Evolutionary conservation across 495 filamentous ascomycete species (phyloP).

Genomic region (Podospora australis): DNA sequence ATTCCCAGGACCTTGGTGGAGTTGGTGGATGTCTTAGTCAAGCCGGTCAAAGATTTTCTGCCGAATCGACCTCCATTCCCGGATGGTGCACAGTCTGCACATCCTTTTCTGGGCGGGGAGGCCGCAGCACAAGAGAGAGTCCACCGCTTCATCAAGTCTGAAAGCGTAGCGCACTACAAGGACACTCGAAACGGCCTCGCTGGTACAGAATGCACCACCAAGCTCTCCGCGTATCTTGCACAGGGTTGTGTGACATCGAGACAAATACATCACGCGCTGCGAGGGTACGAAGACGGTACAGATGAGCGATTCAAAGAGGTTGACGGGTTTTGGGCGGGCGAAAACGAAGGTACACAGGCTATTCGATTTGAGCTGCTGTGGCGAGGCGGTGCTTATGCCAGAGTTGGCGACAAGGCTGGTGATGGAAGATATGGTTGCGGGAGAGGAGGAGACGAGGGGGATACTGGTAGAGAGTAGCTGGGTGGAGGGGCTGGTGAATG

Average conservation of each 20-base stretch:
- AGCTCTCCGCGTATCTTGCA: constrained; percentile 61
- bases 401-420: constrained; percentile 73
- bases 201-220: constrained; percentile 63
- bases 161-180: constrained; percentile 55
- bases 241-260: constrained; percentile 62
- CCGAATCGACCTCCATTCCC: constrained; percentile 39
- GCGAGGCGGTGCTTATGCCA: constrained; percentile 78
- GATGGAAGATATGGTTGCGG: constrained; percentile 73
- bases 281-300: constrained; percentile 56
- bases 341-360: constrained; percentile 59
- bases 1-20: constrained; percentile 48
- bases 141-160: constrained; percentile 49
- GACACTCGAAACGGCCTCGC: constrained; percentile 61
- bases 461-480: constrained; percentile 68
- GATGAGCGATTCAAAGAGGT: constrained; percentile 25
- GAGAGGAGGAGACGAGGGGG: constrained; percentile 54
- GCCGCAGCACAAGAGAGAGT: constrained; percentile 47
- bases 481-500: constrained; percentile 70
- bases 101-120: constrained; percentile 65
- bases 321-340: constrained; percentile 54
- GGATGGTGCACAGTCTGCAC: constrained; percentile 43
- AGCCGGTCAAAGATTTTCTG: constrained; percentile 40
- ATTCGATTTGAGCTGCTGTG: constrained; percentile 67
- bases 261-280: constrained; percentile 55
- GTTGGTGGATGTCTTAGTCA: constrained; percentile 44